These are phyloP conservation scores for Alnus rubra DNA, from an alignment of 306 rosid genomes.

Conservation along the genomic window DNA sequence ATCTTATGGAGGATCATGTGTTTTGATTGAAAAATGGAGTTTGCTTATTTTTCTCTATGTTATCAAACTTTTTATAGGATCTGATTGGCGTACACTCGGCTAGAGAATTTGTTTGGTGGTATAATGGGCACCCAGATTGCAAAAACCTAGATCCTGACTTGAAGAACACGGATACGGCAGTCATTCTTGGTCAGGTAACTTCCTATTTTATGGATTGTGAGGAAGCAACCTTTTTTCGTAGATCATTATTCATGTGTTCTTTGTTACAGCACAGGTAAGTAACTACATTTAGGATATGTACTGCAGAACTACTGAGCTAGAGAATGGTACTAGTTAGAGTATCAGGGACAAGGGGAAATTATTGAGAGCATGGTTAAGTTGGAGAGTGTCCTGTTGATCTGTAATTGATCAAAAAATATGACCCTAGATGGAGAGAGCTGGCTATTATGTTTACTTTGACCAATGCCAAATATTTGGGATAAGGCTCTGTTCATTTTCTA, in stretches of 20 bases:
- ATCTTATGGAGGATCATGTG: background rate
- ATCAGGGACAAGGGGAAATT: background rate
- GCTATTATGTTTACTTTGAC: background rate
- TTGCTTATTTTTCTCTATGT: background rate
- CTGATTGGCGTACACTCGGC: conserved; percentile 77
- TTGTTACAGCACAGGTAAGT: background rate
- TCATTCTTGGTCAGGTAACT: conserved; percentile 91
- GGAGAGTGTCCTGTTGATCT: background rate
- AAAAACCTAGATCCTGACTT: conserved; percentile 67
- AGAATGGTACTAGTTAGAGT: background rate
- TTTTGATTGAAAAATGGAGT: background rate
- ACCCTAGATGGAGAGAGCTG: background rate
- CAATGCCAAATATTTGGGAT: background rate
- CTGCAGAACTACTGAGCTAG: background rate
- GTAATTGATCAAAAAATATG: background rate
- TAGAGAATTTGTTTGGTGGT: conserved; percentile 98
- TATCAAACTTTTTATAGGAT: conserved; percentile 41
- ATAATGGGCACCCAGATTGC: conserved; percentile 95
- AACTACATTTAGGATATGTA: background rate
- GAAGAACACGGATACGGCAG: conserved; percentile 77
- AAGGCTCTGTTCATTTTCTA: background rate
- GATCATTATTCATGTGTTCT: background rate
- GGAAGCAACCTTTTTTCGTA: background rate
- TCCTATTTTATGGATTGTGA: conserved; percentile 10
- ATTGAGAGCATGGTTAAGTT: conserved; percentile 6